Conservation (phyloP, 208 protist genomes). For the Trichomonas tenax region DNA sequence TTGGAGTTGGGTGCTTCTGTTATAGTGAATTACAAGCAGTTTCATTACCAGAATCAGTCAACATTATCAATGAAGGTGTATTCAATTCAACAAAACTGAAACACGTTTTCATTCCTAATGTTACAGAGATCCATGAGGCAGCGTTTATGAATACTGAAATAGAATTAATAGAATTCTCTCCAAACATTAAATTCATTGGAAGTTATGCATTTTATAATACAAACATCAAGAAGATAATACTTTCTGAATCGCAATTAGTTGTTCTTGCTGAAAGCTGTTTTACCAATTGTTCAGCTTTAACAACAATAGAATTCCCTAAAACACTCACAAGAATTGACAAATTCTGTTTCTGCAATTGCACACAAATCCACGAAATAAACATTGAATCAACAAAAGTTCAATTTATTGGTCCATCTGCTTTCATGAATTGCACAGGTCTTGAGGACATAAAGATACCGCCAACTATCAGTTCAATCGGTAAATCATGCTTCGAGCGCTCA, state of each 20-base stretch:
- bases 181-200: background rate
- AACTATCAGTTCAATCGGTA: background rate
- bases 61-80: background rate
- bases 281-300: background rate
- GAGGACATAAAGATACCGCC: background rate
- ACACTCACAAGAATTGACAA: background rate
- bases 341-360: background rate
- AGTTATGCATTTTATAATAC: background rate
- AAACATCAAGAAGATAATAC: background rate
- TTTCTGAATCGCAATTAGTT: background rate
- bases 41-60: background rate
- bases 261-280: background rate
- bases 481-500: background rate
- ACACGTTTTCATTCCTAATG: background rate
- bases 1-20: background rate
- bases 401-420: background rate
- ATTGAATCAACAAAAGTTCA: background rate
- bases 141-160: background rate
- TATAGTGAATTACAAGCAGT: background rate
- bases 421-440: background rate
- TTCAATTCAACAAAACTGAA: background rate
- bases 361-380: background rate
- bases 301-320: background rate
- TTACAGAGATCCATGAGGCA: background rate
- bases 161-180: background rate